Percentiles rank a stretch among this genome's conserved stretches.
phyloP scores from a whole-genome alignment of 345 rosid species.

The Arabis hirsuta region DNA sequence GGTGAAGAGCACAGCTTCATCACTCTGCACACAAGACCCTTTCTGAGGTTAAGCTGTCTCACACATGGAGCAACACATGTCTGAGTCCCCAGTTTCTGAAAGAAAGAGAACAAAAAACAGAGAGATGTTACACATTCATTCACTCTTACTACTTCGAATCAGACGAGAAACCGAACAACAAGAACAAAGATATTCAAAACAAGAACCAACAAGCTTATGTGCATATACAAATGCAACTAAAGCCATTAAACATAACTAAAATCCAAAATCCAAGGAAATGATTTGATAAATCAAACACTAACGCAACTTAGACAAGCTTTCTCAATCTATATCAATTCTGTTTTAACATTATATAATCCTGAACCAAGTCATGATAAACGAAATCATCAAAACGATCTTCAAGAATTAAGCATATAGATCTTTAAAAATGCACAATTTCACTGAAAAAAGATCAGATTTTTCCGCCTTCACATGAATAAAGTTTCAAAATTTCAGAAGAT shows the following conservation, averaged over 20 bases:
- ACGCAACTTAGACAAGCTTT: not conserved
- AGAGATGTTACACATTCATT: not conserved
- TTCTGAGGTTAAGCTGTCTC: slow-evolving; percentile 83
- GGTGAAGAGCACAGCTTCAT: slow-evolving; percentile 68
- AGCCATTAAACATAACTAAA: not conserved
- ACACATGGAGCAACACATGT: slow-evolving; percentile 68
- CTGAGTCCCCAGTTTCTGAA: slow-evolving; percentile 55
- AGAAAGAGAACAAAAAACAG: not conserved
- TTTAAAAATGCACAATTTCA: not conserved
- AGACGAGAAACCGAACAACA: not conserved
- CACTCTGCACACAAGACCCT: slow-evolving; percentile 73
- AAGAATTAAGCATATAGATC: not conserved
- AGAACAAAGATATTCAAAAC: not conserved
- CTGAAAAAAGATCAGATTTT: not conserved
- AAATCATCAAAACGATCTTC: slow-evolving; percentile 5
- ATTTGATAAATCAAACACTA: not conserved
- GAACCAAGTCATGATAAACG: not conserved
- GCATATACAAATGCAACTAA: not conserved
- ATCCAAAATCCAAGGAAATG: not conserved
- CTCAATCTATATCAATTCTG: slow-evolving; percentile 18
- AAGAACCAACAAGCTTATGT: not conserved
- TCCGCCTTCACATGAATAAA: not conserved
- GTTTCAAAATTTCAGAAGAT: not conserved
- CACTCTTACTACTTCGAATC: not conserved
- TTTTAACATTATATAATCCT: not conserved